Conservation (phyloP, 2,329 filamentous ascomycete genomes). For the Colletotrichum sublineola region DNA sequence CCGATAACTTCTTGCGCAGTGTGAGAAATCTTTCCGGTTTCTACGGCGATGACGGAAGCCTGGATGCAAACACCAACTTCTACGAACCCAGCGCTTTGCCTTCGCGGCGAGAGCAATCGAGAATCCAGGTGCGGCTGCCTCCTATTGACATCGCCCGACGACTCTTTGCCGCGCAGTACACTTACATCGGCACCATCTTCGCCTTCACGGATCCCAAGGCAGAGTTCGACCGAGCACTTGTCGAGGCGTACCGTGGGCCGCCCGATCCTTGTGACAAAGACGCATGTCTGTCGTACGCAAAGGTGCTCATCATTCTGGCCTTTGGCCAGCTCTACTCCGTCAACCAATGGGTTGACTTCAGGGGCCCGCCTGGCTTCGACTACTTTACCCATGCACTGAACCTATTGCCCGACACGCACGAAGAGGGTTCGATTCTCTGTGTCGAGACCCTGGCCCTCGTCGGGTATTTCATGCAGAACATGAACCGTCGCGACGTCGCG, state of each 20-base stretch:
- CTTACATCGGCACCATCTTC: slow-evolving; percentile 70
- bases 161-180: slow-evolving; percentile 65
- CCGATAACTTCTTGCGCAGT: slow-evolving; percentile 55
- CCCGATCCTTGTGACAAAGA: slow-evolving; percentile 59
- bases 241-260: slow-evolving; percentile 57
- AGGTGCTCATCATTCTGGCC: slow-evolving; percentile 65
- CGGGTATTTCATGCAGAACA: slow-evolving; percentile 69
- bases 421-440: slow-evolving; percentile 66
- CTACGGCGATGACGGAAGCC: slow-evolving; percentile 49
- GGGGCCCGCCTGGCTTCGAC: slow-evolving; percentile 67
- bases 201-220: slow-evolving; percentile 61
- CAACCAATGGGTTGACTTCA: slow-evolving; percentile 66
- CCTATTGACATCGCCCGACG: slow-evolving; percentile 64
- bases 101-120: slow-evolving; percentile 47
- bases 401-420: slow-evolving; percentile 67
- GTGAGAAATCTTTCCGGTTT: slow-evolving; percentile 53
- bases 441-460: slow-evolving; percentile 68
- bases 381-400: slow-evolving; percentile 66
- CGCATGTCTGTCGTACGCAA: slow-evolving; percentile 63
- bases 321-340: slow-evolving; percentile 70
- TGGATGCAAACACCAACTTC: slow-evolving; percentile 51
- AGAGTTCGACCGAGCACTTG: slow-evolving; percentile 60
- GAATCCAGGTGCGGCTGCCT: slow-evolving; percentile 55
- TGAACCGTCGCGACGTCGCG: slow-evolving; percentile 67
- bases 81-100: slow-evolving; percentile 53